Evolutionary conservation across 148 eudicot species (phyloP).

Genomic region (Rhododendron ferrugineum): DNA sequence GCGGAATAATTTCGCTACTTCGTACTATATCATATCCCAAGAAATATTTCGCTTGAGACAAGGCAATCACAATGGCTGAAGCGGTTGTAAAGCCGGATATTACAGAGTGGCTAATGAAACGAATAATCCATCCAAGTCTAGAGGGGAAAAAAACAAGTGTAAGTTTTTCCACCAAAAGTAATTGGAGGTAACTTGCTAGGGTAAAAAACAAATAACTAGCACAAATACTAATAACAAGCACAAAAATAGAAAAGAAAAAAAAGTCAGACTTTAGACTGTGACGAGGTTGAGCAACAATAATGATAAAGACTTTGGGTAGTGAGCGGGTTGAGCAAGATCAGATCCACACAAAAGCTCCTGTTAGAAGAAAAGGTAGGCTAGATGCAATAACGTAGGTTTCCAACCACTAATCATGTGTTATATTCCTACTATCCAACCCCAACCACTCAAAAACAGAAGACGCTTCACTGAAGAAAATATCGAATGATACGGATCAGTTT

Average conservation of each 20-base stretch:
- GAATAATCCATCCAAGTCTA: conserved; percentile 97
- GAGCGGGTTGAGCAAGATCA: neutral
- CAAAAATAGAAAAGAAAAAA: neutral
- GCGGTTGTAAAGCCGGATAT: conserved; percentile 99
- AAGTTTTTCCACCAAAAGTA: conserved; percentile 6
- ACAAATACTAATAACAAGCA: neutral
- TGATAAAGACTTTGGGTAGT: neutral
- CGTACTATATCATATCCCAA: conserved; percentile 72
- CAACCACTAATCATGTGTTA: neutral
- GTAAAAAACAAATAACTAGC: neutral
- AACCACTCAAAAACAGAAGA: neutral
- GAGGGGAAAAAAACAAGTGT: neutral
- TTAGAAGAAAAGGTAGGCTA: neutral
- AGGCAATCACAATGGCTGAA: conserved; percentile 88
- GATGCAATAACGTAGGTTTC: neutral
- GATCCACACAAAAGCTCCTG: neutral
- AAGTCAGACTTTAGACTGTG: neutral
- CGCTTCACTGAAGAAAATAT: neutral
- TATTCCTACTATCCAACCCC: neutral
- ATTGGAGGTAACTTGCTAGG: neutral
- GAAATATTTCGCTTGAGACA: conserved; percentile 97
- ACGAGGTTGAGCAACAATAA: neutral
- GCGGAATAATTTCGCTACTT: conserved; percentile 87
- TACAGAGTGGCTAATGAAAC: conserved; percentile 98
- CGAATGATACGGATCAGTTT: neutral